Evolutionary conservation across 345 rosid genomes (phyloP).

Genomic region (Eucalyptus viminalis): DNA sequence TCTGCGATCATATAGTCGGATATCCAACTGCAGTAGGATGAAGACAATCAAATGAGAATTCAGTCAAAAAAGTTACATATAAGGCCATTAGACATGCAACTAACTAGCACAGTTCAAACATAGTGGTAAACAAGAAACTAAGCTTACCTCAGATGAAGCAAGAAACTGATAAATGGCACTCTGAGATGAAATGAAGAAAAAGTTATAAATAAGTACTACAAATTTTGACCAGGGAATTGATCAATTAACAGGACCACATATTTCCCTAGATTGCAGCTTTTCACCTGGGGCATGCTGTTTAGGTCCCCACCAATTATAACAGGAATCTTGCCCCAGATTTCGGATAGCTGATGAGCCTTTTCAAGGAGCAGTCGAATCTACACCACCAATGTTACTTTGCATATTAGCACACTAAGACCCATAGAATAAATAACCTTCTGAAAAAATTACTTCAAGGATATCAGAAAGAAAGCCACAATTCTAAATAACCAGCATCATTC

Average conservation of each 20-base stretch:
- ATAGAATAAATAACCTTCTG: background rate
- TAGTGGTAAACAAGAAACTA: background rate
- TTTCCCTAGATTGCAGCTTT: background rate
- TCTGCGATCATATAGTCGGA: conserved; percentile 49
- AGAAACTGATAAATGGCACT: conserved; percentile 83
- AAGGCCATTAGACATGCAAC: background rate
- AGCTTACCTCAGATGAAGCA: conserved; percentile 71
- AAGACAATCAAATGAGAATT: background rate
- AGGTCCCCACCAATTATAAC: conserved; percentile 71
- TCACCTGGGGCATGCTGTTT: conserved; percentile 74
- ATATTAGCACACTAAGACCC: background rate
- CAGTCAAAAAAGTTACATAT: background rate
- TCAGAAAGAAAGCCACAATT: background rate
- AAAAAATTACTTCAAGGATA: background rate
- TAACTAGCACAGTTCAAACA: background rate
- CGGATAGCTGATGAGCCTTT: conserved; percentile 61
- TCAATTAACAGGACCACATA: background rate
- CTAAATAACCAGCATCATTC: background rate
- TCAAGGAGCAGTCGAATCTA: conserved; percentile 74
- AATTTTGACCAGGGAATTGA: background rate
- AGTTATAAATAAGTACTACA: background rate
- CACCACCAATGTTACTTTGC: background rate
- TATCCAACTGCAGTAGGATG: conserved; percentile 44
- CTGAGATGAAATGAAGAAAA: conserved; percentile 26
- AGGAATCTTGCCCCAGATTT: conserved; percentile 79